A percentile compares a stretch with the other conserved stretches of the same genome.
Conservation (phyloP, 73 alveolate genomes). For the Stentor coeruleus region DNA sequence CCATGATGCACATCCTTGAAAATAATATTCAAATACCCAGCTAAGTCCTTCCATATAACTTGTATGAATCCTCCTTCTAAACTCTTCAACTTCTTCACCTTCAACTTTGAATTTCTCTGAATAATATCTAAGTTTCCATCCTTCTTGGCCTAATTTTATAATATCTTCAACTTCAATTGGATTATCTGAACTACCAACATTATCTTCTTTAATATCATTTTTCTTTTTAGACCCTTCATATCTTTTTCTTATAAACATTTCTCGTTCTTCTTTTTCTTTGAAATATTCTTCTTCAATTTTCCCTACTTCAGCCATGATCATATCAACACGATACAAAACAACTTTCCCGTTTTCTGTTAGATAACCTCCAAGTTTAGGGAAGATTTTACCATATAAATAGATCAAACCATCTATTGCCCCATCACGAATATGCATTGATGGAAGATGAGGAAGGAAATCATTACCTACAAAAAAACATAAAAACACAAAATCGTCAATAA, state of each 20-base stretch:
- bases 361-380: conserved; percentile 75
- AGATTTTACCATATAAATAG: conserved; percentile 69
- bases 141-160: conserved; percentile 40
- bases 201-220: conserved; percentile 18
- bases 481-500: conserved; percentile 98
- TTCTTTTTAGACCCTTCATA: conserved; percentile 26
- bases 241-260: conserved; percentile 42
- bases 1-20: conserved; percentile 95
- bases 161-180: conserved; percentile 26
- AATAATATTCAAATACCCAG: conserved; percentile 97
- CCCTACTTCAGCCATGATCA: conserved; percentile 39
- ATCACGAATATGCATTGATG: conserved; percentile 95
- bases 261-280: conserved; percentile 50
- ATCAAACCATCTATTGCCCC: conserved; percentile 98
- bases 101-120: conserved; percentile 81
- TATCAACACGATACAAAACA: conserved; percentile 62
- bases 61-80: conserved; percentile 63
- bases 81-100: conserved; percentile 61
- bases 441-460: conserved; percentile 99
- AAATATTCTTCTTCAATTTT: conserved; percentile 82
- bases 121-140: conserved; percentile 85
- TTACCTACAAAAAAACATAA: conserved; percentile 99
- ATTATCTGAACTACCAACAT: conserved; percentile 18
- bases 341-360: conserved; percentile 67
- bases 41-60: conserved; percentile 97